Evolutionary conservation across 2,329 filamentous ascomycete species (phyloP), one percentile per base, ranked within the genome.

Genomic region (Tolypocladium nubicola): DNA sequence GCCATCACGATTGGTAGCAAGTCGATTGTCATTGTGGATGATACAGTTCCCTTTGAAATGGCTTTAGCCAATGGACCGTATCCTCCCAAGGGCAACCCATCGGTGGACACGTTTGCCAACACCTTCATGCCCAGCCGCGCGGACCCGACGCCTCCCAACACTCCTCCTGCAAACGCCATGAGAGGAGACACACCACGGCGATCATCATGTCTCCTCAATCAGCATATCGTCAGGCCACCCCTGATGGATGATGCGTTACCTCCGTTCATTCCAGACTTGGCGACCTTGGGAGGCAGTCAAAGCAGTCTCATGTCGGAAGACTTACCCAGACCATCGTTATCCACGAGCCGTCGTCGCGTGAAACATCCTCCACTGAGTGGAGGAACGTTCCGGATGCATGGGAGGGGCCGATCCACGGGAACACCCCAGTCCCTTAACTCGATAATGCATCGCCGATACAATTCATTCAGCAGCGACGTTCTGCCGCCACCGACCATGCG

Each of bases 21-120:
- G 67, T 96, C 90, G 0, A 95, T 96, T 62, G 80, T 96, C 57
- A 95, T 96, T 66, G 84, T 96, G 40, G 89, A 95, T 58, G 84
- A 83, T 38, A 87, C 85, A 0, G 63, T 79, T 19, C 73, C 77
- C 0, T 73, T 75, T 6, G 73, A 82, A 10, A 69, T 78, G n/a
- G 71, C 77, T 1, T 62, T 74, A 11, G 81, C 84, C 10, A 80
- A 77, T 10, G 75, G 75, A 39, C 75, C 77, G 23, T 65, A 80
- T 9, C 37, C 21, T 13, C 68, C 71, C 2, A 71, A 69, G 4
- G 67, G 72, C 30, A 77, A 74, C 56, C 70, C 72, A 13, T 82
- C 81, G 2, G 70, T 78, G 1, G 81, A 83, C 53, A 75, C 75
- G 2, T 82, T 84, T 63, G 72, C 75, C 2, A 80, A 85, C 57